Evolutionary conservation across 83 land plant species (phyloP).

Genomic region (Picea abies): DNA sequence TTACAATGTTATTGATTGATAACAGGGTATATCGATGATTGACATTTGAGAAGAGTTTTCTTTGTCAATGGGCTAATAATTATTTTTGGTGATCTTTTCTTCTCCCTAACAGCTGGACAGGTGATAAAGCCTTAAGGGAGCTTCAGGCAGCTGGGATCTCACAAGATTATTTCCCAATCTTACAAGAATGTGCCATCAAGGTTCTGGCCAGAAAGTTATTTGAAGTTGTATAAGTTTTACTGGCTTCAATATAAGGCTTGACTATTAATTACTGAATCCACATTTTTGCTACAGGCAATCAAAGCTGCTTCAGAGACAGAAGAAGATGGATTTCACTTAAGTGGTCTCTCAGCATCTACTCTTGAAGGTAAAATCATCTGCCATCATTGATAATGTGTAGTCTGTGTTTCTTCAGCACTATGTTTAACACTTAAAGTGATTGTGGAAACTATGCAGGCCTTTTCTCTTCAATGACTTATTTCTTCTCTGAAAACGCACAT

Average conservation of each 20-base stretch:
- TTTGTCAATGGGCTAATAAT: background rate
- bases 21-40: background rate
- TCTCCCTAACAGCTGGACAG: conserved; percentile 76
- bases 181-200: conserved; percentile 79
- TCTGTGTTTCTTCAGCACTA: background rate
- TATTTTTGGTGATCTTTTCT: background rate
- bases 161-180: conserved; percentile 59
- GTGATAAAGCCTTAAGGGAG: conserved; percentile 73
- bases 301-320: conserved; percentile 85
- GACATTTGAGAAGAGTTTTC: background rate
- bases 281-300: conserved; percentile 57
- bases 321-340: conserved; percentile 49
- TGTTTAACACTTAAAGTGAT: background rate
- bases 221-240: background rate
- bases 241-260: background rate
- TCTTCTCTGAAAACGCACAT: conserved; percentile 65
- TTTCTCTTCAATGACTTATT: conserved; percentile 70
- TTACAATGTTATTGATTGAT: background rate
- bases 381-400: background rate
- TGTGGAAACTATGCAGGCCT: conserved; percentile 53
- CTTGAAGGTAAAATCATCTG: conserved; percentile 68
- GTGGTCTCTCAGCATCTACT: conserved; percentile 64
- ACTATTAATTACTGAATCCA: conserved; percentile 6
- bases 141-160: conserved; percentile 80
- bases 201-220: conserved; percentile 27